Percentiles rank a stretch among this genome's conserved stretches.
These are phyloP conservation scores for Phaeolepiota aurea DNA, from an alignment of 768 basidiomycete genomes.

Conservation along the genomic window DNA sequence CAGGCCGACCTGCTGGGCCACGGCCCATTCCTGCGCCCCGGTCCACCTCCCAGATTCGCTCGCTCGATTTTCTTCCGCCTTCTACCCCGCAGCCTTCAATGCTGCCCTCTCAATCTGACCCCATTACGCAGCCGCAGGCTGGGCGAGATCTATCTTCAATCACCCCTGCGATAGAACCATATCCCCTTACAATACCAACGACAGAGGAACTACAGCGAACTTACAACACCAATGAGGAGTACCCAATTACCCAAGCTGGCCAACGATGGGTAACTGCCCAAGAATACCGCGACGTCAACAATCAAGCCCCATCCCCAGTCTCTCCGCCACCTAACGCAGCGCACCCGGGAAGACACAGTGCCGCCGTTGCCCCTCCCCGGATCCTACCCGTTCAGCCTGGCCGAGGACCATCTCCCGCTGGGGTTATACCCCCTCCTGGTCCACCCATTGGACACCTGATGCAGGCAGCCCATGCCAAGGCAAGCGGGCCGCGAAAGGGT, in stretches of 20 bases:
- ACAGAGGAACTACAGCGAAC: conserved; percentile 17
- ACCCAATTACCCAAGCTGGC: conserved; percentile 11
- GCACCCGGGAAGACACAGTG: background rate
- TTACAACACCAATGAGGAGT: conserved; percentile 11
- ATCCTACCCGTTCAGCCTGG: conserved; percentile 5
- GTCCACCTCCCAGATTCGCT: no score
- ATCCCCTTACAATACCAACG: conserved; percentile 23
- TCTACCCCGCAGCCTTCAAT: background rate
- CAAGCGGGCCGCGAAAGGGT: conserved; percentile 8
- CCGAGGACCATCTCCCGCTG: background rate
- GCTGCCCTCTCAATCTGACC: background rate
- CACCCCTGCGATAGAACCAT: conserved; percentile 19
- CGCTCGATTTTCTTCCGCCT: background rate
- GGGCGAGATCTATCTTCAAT: no score
- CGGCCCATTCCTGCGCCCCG: background rate
- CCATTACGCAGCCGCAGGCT: background rate
- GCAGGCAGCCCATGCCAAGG: conserved; percentile 1
- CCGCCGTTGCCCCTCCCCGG: background rate
- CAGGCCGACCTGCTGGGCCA: background rate
- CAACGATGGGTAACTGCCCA: conserved; percentile 30
- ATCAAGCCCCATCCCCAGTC: conserved; percentile 6
- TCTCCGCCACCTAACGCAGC: conserved; percentile 2
- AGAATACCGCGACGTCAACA: conserved; percentile 19
- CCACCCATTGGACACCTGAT: conserved; percentile 2
- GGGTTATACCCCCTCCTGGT: conserved; percentile 5